Conservation (phyloP, 768 basidiomycete species). For the Termitomyces sp. region DNA sequence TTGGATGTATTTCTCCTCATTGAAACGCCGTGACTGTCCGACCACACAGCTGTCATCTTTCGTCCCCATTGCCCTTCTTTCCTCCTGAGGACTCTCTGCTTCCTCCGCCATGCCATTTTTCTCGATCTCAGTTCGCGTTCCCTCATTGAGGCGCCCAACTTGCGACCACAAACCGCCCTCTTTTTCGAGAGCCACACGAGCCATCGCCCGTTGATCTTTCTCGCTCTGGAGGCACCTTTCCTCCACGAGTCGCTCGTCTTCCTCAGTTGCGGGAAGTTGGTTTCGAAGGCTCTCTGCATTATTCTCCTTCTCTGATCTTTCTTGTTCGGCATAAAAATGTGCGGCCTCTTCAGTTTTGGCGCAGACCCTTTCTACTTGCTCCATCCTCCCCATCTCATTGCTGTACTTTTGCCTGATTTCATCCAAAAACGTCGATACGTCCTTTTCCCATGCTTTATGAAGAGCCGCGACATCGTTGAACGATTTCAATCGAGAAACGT, state of each 20-base stretch:
- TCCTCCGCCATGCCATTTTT: neutral
- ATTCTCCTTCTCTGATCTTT: constrained; percentile 20
- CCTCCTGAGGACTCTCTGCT: neutral
- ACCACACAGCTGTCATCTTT: neutral
- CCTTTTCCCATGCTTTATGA: constrained; percentile 43
- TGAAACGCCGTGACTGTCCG: neutral
- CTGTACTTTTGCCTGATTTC: constrained; percentile 34
- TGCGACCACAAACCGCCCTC: neutral
- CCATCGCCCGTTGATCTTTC: neutral
- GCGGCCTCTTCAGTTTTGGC: constrained; percentile 30
- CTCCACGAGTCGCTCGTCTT: neutral
- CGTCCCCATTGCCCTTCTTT: neutral
- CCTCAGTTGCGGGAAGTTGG: constrained; percentile 16
- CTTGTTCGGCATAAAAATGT: constrained; percentile 25
- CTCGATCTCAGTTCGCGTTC: neutral
- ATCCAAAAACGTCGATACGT: constrained; percentile 31
- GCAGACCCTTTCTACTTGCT: constrained; percentile 31
- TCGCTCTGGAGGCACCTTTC: too few relatives aligned
- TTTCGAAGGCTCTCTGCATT: constrained; percentile 14
- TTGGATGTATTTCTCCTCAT: neutral
- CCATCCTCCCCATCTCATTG: constrained; percentile 34
- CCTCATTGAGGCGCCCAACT: neutral
- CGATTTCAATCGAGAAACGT: constrained; percentile 40
- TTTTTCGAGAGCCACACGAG: neutral
- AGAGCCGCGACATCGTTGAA: constrained; percentile 47